Percentiles rank a stretch among this genome's conserved stretches.
These are phyloP conservation scores for Pyrus pyrifolia DNA, from an alignment of 306 rosid species.

Conservation along the genomic window DNA sequence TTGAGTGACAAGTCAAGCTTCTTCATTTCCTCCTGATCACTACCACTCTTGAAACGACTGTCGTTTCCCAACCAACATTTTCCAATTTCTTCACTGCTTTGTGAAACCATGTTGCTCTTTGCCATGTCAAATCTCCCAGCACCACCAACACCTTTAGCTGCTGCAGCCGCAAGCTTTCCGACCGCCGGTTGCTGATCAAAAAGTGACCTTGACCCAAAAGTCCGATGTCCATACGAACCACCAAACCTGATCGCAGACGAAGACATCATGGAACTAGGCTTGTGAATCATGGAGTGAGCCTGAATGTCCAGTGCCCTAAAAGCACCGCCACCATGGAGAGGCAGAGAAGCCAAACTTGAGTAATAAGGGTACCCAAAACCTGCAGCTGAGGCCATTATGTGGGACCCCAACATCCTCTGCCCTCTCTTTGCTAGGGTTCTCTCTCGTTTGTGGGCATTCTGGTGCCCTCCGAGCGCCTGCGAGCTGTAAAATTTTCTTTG, in stretches of 20 bases:
- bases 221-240: slow-evolving; percentile 24
- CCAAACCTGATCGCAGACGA: slow-evolving; percentile 7
- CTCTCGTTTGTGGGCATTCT: slow-evolving; percentile 84
- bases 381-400: slow-evolving; percentile 36
- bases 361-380: slow-evolving; percentile 39
- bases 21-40: slow-evolving; percentile 40
- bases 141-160: slow-evolving; percentile 9
- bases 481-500: slow-evolving; percentile 71
- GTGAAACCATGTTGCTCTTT: not conserved
- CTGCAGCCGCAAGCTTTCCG: slow-evolving; percentile 28
- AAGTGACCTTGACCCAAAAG: slow-evolving; percentile 26
- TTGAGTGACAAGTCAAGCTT: slow-evolving; percentile 61
- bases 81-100: slow-evolving; percentile 16
- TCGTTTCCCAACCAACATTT: slow-evolving; percentile 31
- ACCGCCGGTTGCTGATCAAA: slow-evolving; percentile 38
- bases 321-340: slow-evolving; percentile 38
- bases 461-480: slow-evolving; percentile 89
- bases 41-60: slow-evolving; percentile 19
- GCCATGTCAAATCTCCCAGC: slow-evolving; percentile 18
- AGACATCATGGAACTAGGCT: slow-evolving; percentile 26
- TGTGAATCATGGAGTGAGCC: slow-evolving; percentile 42
- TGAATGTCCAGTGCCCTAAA: slow-evolving; percentile 45
- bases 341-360: slow-evolving; percentile 43
- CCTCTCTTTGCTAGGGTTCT: slow-evolving; percentile 65
- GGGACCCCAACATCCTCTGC: slow-evolving; percentile 37